Evolutionary conservation across 441 rosid species (phyloP).

Genomic region (Brassica balearica): DNA sequence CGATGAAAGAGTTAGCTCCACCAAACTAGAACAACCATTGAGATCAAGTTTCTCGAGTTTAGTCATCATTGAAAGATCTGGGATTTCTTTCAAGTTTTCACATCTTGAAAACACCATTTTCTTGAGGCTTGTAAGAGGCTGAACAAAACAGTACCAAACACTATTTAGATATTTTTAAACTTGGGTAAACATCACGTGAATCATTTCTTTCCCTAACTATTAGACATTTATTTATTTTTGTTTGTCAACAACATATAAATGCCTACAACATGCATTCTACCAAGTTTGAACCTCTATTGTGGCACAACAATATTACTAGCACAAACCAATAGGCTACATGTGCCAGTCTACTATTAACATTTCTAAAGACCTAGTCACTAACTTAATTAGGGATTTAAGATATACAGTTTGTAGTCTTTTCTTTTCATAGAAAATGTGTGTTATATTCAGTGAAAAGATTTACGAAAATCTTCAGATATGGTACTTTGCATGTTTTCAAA

Average conservation of each 20-base stretch:
- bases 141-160: not conserved
- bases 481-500: conserved; percentile 3
- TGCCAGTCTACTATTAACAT: not conserved
- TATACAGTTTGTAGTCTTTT: not conserved
- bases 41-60: conserved; percentile 26
- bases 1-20: conserved; percentile 6
- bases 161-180: not conserved
- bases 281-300: not conserved
- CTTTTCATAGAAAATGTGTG: too few relatives aligned
- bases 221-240: not conserved
- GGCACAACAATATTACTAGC: not conserved
- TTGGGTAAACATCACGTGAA: not conserved
- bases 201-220: not conserved
- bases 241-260: not conserved
- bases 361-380: not conserved
- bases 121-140: conserved; percentile 18
- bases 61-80: conserved; percentile 36
- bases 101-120: conserved; percentile 24
- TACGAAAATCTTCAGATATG: too few relatives aligned
- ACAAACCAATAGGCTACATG: not conserved
- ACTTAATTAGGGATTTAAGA: not conserved
- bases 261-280: not conserved
- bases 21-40: conserved; percentile 26
- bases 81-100: conserved; percentile 22
- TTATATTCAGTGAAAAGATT: too few relatives aligned